Percentiles rank a stretch among this genome's conserved stretches.
Conservation (phyloP, 1,284 basidiomycete species). For the Farysia itapuensis region DNA sequence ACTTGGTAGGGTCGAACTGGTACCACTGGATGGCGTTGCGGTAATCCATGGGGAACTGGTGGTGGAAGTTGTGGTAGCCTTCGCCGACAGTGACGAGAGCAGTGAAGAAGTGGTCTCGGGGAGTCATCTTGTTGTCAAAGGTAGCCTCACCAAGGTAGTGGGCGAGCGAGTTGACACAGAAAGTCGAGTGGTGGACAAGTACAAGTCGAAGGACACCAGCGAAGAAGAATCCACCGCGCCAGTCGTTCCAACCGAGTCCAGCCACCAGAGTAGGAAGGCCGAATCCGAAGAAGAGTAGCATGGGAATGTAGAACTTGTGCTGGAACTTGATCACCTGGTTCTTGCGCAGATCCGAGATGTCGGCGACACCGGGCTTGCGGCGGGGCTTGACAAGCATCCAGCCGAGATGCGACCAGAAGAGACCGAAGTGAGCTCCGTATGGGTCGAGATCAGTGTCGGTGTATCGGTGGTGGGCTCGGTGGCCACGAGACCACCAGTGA, state of each 20-base stretch:
- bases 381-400: constrained; percentile 60
- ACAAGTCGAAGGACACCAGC: constrained; percentile 54
- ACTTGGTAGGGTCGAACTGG: constrained; percentile 60
- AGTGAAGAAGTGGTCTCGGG: constrained; percentile 58
- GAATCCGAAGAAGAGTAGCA: constrained; percentile 56
- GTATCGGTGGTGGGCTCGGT: constrained; percentile 60
- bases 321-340: constrained; percentile 58
- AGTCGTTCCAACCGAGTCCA: constrained; percentile 58
- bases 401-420: constrained; percentile 58
- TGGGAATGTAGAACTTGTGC: constrained; percentile 57
- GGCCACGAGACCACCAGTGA: constrained; percentile 59
- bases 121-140: constrained; percentile 59
- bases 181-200: constrained; percentile 59
- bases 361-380: constrained; percentile 58
- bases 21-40: constrained; percentile 58
- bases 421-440: constrained; percentile 57
- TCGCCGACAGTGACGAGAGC: constrained; percentile 57
- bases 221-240: constrained; percentile 58
- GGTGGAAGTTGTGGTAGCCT: constrained; percentile 60
- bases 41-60: constrained; percentile 60
- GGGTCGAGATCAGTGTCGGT: constrained; percentile 60
- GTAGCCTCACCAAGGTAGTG: constrained; percentile 59
- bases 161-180: constrained; percentile 59
- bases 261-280: constrained; percentile 56
- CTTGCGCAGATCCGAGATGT: constrained; percentile 55